Evolutionary conservation across 192 early-diverging fungal genomes (phyloP), one percentile per base, ranked within the genome.

Genomic region (Coemansia sp.): DNA sequence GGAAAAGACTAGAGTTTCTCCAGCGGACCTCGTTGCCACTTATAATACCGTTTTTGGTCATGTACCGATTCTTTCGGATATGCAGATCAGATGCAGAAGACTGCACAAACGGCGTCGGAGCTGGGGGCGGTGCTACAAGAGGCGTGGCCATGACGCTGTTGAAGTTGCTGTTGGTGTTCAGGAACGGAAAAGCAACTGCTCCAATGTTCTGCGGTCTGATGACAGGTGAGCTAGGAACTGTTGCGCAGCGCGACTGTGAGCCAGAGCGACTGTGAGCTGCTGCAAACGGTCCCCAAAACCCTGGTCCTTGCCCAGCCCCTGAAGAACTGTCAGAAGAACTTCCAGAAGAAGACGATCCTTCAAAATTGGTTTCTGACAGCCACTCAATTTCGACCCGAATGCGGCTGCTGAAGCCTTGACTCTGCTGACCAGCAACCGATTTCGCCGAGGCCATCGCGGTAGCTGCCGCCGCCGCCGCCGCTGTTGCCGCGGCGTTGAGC

Each of bases 311-410:
- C 52, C 2, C 52, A 11, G 52, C 32, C 60, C n/a, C 68, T 63
- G 45, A 45, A 45, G 59, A 29, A 25, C 20, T 64, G 18, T 72
- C 70, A 3, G 60, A 38, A 20, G 75, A 72, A n/a, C 69, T 69
- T 34, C 49, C 56, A 4, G 51, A 49, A n/a, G 36, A 50, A 29
- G 66, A 54, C 17, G 66, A 32, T 2, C 57, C 67, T 0, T 64
- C 31, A 6, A 55, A 60, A 6, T 52, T 49, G 5, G 56, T 57
- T 4, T 75, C 70, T 5, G 66, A 34, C 16, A 81, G 73, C 79
- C 73, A 76, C 62, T 81, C 79, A 10, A 81, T 55, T 34, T 76
- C 79, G 11, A 81, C 69, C 0, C 73, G 73, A 11, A 81, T 61
- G 17, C 76, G 66, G 56, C 76, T 72, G 61, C 38, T 66, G 66